Evolutionary conservation across 192 early-diverging fungal species (phyloP), one percentile per base, ranked within the genome.

Genomic region (Mycoemilia scoparia): DNA sequence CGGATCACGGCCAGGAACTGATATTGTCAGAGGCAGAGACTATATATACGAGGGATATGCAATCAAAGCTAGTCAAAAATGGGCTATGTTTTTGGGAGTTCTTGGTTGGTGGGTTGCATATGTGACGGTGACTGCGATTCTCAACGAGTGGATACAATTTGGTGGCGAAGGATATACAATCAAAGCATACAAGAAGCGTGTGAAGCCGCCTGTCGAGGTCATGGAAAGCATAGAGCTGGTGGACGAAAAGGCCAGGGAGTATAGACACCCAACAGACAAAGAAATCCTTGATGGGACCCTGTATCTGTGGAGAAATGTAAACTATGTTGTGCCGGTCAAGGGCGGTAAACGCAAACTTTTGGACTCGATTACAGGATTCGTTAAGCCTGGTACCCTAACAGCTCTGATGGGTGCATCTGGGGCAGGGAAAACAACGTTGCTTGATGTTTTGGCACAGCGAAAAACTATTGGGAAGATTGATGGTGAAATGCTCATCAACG

Each of bases 341-440:
- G 31, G 71, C 68, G 72, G 54, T 75, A 18, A 54, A 38, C 18
- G 71, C 69, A 70, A 58, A 74, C 23, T 70, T 52, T 32, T 77
- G 66, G 66, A 67, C 36, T 73, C 75, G 7, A 38, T 74, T 13
- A 45, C 64, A 0, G 76, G 75, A 31, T 68, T 48, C 2, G 64
- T 72, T 38, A 67, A 70, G 25, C 2, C 38, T 77, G 1, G 47
- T 77, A 24, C 57, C 66, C 17, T 74, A 76, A 39, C 73, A 77
- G 44, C 66, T 77, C 47, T 32, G 0, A 68, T 66, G 34, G 31
- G 45, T 14, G 67, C 62, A 13, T 23, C 48, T n/a, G 51, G 43
- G 7, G 15, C 42, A 15, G 21, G 74, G 48, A 76, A 76, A 40
- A 76, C 74, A 3, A 76, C 73, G 6, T 49, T 76, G 15, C 34